phyloP scores from a whole-genome alignment of 1,139 yeast genomes.

The Saccharomycopsis phalli region DNA sequence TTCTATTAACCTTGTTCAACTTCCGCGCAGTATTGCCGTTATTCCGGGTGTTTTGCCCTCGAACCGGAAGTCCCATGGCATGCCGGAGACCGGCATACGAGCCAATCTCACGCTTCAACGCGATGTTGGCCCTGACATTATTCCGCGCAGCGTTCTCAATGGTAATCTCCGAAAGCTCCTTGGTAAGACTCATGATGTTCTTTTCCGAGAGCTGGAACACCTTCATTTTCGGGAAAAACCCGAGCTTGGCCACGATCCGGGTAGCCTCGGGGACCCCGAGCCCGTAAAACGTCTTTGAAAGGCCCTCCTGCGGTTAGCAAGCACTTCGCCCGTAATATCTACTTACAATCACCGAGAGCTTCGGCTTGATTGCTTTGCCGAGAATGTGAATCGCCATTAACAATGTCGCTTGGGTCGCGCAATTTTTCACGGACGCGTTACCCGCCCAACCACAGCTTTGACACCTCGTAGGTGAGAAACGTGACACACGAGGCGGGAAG shows the following conservation, averaged over 20 bases:
- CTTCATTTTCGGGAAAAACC: conserved; percentile 87
- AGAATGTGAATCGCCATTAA: conserved; percentile 62
- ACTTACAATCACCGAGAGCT: conserved; percentile 16
- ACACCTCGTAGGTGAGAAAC: conserved; percentile 54
- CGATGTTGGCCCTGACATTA: conserved; percentile 69
- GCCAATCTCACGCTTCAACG: conserved; percentile 72
- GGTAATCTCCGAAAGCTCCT: conserved; percentile 73
- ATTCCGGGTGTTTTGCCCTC: conserved; percentile 88
- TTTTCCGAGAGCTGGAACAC: conserved; percentile 89
- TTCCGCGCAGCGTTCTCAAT: conserved; percentile 83
- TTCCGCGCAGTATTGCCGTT: conserved; percentile 85
- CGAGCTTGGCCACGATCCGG: conserved; percentile 75
- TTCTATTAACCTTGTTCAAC: conserved; percentile 71
- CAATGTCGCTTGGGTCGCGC: background rate
- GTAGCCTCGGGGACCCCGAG: conserved; percentile 71
- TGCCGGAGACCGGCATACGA: conserved; percentile 88
- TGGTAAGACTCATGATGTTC: conserved; percentile 76
- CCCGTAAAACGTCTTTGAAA: conserved; percentile 78
- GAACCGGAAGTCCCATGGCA: conserved; percentile 79
- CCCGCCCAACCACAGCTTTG: conserved; percentile 23
- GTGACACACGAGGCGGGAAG: conserved; percentile 72
- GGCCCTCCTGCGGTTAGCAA: conserved; percentile 45
- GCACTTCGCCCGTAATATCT: background rate
- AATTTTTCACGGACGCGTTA: background rate
- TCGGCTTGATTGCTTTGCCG: conserved; percentile 56